Percentiles rank a stretch among this genome's conserved stretches.
Evolutionary conservation across 257 asterid species (phyloP).

Genomic region (Avicennia marina): DNA sequence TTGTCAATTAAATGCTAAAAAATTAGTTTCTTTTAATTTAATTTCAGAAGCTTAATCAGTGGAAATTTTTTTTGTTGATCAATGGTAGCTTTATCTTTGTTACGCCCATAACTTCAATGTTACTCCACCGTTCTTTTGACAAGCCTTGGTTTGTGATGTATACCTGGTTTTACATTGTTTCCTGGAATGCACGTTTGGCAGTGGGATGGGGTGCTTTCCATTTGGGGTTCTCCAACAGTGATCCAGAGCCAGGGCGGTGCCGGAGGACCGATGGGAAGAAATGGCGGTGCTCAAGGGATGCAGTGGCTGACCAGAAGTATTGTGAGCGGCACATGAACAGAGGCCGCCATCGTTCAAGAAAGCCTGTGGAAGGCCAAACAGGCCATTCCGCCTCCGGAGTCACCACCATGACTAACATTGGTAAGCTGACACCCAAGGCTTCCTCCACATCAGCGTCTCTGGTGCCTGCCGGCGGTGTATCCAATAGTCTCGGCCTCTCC

Average conservation of each 20-base stretch:
- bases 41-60: too few relatives aligned
- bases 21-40: too few relatives aligned
- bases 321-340: slow-evolving; percentile 98
- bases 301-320: slow-evolving; percentile 82
- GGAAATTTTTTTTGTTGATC: too few relatives aligned
- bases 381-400: slow-evolving; percentile 45
- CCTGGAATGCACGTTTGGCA: slow-evolving; percentile 25
- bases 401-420: slow-evolving; percentile 15
- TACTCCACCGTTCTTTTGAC: too few relatives aligned
- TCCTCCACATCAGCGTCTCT: slow-evolving; percentile 35
- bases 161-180: too few relatives aligned
- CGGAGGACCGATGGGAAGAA: slow-evolving; percentile 96
- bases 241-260: slow-evolving; percentile 98
- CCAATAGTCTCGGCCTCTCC: slow-evolving; percentile 34
- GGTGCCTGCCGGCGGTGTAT: slow-evolving; percentile 31
- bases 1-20: too few relatives aligned
- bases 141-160: too few relatives aligned
- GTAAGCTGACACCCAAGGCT: slow-evolving; percentile 26
- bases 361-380: slow-evolving; percentile 98
- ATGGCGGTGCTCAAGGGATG: slow-evolving; percentile 99
- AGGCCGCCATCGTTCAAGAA: slow-evolving; percentile 99
- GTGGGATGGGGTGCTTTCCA: slow-evolving; percentile 95
- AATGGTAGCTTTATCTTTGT: too few relatives aligned
- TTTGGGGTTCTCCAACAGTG: slow-evolving; percentile 65
- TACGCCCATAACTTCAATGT: too few relatives aligned